A percentile compares a stretch with the other conserved stretches of the same genome.
These are phyloP conservation scores for Fusarium irregulare DNA, from an alignment of 2,329 filamentous ascomycete species.

Conservation along the genomic window DNA sequence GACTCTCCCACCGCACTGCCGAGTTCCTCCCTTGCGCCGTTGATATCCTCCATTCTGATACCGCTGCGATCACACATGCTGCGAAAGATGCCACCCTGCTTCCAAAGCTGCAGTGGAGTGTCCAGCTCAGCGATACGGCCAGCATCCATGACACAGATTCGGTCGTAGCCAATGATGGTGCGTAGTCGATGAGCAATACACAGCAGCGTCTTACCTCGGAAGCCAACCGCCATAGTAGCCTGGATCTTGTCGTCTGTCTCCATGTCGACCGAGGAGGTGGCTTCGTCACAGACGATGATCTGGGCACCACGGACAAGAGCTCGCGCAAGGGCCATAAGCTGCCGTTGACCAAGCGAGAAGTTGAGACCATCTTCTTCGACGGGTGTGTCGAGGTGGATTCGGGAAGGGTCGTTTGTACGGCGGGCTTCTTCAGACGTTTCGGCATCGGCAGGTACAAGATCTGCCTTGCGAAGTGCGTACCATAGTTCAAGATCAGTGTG, in stretches of 20 bases:
- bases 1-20: slow-evolving; percentile 23
- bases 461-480: slow-evolving; percentile 80
- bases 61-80: slow-evolving; percentile 91
- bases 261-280: slow-evolving; percentile 92
- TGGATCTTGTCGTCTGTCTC: slow-evolving; percentile 98
- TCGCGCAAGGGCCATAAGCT: slow-evolving; percentile 92
- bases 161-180: slow-evolving; percentile 93
- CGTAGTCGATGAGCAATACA: slow-evolving; percentile 93
- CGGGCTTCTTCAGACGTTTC: slow-evolving; percentile 77
- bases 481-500: slow-evolving; percentile 82
- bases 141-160: slow-evolving; percentile 96
- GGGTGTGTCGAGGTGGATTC: slow-evolving; percentile 83
- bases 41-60: slow-evolving; percentile 71
- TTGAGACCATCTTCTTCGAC: slow-evolving; percentile 97
- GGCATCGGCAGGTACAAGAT: slow-evolving; percentile 70
- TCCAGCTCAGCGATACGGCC: slow-evolving; percentile 90
- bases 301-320: slow-evolving; percentile 87
- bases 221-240: slow-evolving; percentile 83
- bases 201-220: slow-evolving; percentile 86
- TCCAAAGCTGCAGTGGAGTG: slow-evolving; percentile 78
- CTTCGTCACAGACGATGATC: slow-evolving; percentile 98
- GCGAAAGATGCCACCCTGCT: slow-evolving; percentile 81
- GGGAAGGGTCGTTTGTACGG: slow-evolving; percentile 69
- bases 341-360: slow-evolving; percentile 93
- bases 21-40: slow-evolving; percentile 54